A percentile compares a stretch with the other conserved stretches of the same genome.
Conservation (phyloP, 2,329 filamentous ascomycete species). For the Trichoderma koningiopsis region DNA sequence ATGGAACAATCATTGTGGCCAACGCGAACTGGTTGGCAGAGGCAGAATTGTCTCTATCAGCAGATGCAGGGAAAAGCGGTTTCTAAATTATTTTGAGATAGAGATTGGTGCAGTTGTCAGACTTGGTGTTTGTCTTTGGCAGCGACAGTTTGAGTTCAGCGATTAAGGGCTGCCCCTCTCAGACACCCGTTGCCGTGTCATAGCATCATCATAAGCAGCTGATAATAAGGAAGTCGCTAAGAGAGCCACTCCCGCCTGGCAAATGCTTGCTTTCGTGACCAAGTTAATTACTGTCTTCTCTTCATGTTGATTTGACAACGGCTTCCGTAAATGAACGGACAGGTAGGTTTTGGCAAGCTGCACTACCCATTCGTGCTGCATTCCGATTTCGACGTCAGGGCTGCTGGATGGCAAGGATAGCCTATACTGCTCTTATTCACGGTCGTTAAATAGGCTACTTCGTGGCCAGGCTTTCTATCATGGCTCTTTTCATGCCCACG, state of each 20-base stretch:
- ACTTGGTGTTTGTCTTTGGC: too few relatives aligned
- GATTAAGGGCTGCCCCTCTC: background rate
- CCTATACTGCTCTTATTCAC: background rate
- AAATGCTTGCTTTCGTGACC: background rate
- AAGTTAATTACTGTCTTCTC: background rate
- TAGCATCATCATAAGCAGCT: background rate
- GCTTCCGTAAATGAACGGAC: background rate
- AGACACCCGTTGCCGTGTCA: background rate
- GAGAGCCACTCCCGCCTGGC: background rate
- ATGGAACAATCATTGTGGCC: background rate
- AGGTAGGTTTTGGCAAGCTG: background rate
- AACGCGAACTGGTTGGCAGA: background rate
- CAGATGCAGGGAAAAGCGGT: background rate
- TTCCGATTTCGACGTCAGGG: background rate
- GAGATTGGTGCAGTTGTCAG: background rate
- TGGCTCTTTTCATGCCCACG: background rate
- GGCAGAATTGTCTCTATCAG: background rate
- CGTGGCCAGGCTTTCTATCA: background rate
- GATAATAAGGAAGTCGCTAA: slow-evolving; percentile 2
- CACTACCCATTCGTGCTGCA: background rate
- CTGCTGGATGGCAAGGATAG: background rate
- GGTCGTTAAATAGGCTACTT: background rate
- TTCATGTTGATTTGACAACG: background rate
- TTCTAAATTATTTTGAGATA: background rate
- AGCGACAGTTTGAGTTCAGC: background rate